Percentiles rank a stretch among this genome's conserved stretches.
phyloP scores from a whole-genome alignment of 108 stramenopile genomes.

The Nannochloropsis salina region DNA sequence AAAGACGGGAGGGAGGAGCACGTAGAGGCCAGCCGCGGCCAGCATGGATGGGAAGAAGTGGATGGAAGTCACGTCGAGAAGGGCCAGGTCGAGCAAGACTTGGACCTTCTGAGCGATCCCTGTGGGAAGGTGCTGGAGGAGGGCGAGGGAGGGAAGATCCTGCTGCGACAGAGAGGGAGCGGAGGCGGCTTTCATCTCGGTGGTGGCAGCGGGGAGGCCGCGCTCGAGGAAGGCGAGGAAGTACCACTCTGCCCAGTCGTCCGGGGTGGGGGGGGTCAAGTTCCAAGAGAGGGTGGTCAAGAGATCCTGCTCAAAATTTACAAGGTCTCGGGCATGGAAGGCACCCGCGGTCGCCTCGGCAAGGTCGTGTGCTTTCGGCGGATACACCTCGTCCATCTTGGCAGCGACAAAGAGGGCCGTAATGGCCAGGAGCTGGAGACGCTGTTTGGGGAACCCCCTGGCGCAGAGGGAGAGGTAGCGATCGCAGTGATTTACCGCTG shows the following conservation, averaged over 20 bases:
- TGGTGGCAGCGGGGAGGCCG: not conserved
- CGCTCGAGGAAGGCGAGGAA: slow-evolving; percentile 5
- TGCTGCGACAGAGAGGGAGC: not conserved
- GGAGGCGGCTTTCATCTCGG: not conserved
- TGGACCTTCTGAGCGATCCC: not conserved
- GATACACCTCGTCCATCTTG: not conserved
- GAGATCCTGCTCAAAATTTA: not conserved
- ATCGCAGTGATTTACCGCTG: slow-evolving; percentile 8
- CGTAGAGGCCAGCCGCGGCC: not conserved
- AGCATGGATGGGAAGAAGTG: slow-evolving; percentile 9
- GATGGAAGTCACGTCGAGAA: not conserved
- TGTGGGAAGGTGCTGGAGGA: not conserved
- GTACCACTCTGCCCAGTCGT: slow-evolving; percentile 17
- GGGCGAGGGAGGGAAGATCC: not conserved
- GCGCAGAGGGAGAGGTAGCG: not conserved
- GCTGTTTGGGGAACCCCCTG: not conserved
- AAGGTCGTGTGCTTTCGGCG: not conserved
- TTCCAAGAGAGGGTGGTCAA: not conserved
- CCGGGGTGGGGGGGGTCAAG: not conserved
- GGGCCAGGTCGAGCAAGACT: not conserved
- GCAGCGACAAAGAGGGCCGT: not conserved
- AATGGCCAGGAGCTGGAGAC: not conserved
- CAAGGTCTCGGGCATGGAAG: not conserved
- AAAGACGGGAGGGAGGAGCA: not conserved
- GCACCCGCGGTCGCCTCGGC: not conserved